These are phyloP conservation scores for Penicillium sp. DNA, from an alignment of 2,329 filamentous ascomycete species.

Conservation along the genomic window DNA sequence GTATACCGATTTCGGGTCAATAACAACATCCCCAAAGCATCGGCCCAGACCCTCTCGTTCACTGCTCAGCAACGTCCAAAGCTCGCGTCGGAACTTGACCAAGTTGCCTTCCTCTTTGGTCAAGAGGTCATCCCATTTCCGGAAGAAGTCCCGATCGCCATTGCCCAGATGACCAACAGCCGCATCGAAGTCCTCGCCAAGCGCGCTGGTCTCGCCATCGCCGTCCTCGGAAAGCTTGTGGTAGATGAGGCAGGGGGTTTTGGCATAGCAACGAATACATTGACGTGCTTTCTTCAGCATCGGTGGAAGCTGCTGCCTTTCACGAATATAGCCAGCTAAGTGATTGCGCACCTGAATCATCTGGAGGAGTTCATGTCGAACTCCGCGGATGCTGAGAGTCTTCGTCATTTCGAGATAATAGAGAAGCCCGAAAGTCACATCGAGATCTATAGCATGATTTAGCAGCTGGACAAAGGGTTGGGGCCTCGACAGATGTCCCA, in stretches of 20 bases:
- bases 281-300: conserved; percentile 80
- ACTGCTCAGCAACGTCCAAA: conserved; percentile 92
- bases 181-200: conserved; percentile 77
- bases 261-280: conserved; percentile 86
- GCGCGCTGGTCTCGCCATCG: conserved; percentile 72
- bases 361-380: conserved; percentile 83
- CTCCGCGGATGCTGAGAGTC: conserved; percentile 76
- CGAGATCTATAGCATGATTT: conserved; percentile 59
- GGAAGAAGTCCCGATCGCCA: conserved; percentile 75
- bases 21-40: conserved; percentile 83
- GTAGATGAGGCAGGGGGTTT: conserved; percentile 86
- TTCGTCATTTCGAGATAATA: conserved; percentile 94
- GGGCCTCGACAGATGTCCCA: not conserved
- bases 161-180: conserved; percentile 72
- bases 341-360: conserved; percentile 97
- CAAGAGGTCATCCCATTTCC: conserved; percentile 88
- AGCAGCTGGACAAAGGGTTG: conserved; percentile 8
- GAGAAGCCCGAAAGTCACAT: conserved; percentile 82
- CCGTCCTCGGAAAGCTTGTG: conserved; percentile 87
- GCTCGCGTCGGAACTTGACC: conserved; percentile 78
- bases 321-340: conserved; percentile 77
- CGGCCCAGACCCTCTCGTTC: conserved; percentile 85
- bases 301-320: conserved; percentile 75
- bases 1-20: conserved; percentile 70
- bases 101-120: conserved; percentile 93